Conservation (phyloP, 2,329 filamentous ascomycete species). For the Ophiostoma novo-ulmi region DNA sequence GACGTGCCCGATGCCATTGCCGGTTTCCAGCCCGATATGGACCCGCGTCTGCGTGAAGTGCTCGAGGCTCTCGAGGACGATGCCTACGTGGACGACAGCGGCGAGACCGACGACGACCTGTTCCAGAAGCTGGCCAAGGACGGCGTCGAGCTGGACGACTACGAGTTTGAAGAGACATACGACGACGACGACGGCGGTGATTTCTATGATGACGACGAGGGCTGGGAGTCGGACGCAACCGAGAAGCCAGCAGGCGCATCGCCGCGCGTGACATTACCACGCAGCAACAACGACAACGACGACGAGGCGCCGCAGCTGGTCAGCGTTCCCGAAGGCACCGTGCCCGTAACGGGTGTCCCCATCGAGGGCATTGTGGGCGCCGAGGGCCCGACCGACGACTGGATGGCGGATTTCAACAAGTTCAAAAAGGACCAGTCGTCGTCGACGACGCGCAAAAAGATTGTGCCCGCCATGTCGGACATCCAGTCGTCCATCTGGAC, state of each 20-base stretch:
- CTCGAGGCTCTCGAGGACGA: conserved; percentile 93
- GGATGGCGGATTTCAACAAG: conserved; percentile 88
- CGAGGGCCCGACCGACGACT: conserved; percentile 49
- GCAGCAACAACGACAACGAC: neutral
- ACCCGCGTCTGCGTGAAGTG: conserved; percentile 82
- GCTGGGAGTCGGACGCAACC: conserved; percentile 93
- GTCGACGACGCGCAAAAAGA: conserved; percentile 30
- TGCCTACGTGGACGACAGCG: conserved; percentile 79
- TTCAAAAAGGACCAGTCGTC: conserved; percentile 70
- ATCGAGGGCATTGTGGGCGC: neutral
- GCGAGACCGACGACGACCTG: conserved; percentile 75
- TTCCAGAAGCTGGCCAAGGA: conserved; percentile 55
- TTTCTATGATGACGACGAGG: conserved; percentile 63
- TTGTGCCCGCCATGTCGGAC: conserved; percentile 53
- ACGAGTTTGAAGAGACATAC: conserved; percentile 68
- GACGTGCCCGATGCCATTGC: conserved; percentile 85
- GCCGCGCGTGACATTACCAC: neutral
- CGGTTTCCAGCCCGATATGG: conserved; percentile 97
- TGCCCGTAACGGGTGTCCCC: neutral
- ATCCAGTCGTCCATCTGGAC: conserved; percentile 67
- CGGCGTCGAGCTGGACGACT: conserved; percentile 51
- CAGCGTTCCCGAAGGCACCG: conserved; percentile 19
- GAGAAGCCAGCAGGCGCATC: conserved; percentile 54
- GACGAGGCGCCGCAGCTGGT: conserved; percentile 44
- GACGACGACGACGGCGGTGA: conserved; percentile 46